phyloP scores from a whole-genome alignment of 73 alveolate genomes.

The Tetrahymena elliotti region DNA sequence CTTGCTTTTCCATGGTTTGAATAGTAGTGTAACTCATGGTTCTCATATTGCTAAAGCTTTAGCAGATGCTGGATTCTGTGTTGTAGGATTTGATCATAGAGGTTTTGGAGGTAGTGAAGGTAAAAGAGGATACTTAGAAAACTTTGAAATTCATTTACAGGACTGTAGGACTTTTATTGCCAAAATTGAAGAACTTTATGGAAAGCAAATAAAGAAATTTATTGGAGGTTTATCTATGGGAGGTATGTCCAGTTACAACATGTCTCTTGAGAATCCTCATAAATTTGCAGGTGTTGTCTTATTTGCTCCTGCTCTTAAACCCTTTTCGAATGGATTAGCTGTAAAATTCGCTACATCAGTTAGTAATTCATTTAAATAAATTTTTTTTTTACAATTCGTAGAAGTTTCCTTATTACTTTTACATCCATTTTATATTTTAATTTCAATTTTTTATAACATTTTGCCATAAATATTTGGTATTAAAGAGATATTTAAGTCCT shows the following conservation, averaged over 20 bases:
- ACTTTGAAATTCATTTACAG: conserved; percentile 12
- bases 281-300: conserved; percentile 22
- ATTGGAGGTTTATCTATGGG: conserved; percentile 40
- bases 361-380: neutral
- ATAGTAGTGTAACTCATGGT: conserved; percentile 25
- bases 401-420: neutral
- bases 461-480: neutral
- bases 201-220: conserved; percentile 9
- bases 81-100: conserved; percentile 40
- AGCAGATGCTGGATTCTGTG: conserved; percentile 8
- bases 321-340: neutral
- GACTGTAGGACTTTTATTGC: conserved; percentile 12
- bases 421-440: neutral
- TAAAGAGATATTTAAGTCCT: neutral
- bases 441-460: neutral
- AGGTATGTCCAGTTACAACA: conserved; percentile 28
- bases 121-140: conserved; percentile 30
- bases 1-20: conserved; percentile 31
- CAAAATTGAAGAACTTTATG: neutral
- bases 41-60: conserved; percentile 31
- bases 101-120: conserved; percentile 42
- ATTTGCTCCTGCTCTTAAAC: conserved; percentile 37
- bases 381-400: neutral
- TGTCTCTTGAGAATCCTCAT: conserved; percentile 18
- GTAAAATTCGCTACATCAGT: neutral